Conservation (phyloP, 2,329 filamentous ascomycete species). For the Aspergillus glaucus region DNA sequence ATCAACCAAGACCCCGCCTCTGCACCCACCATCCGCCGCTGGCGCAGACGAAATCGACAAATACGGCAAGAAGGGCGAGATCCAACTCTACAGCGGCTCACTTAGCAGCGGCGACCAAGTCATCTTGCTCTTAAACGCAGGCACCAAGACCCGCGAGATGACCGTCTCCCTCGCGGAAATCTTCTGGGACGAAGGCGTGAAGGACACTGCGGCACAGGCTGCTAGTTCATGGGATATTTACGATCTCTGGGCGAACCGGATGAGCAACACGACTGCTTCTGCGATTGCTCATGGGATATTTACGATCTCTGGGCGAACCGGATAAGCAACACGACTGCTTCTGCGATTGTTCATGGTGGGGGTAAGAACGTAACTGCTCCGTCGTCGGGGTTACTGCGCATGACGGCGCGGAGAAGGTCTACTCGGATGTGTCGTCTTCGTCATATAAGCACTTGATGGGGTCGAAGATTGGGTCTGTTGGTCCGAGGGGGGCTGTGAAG, state of each 20-base stretch:
- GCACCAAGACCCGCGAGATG: constrained; percentile 38
- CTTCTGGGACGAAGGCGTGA: constrained; percentile 44
- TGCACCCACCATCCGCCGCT: constrained; percentile 38
- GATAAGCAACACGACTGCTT: constrained; percentile 44
- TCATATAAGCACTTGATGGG: constrained; percentile 38
- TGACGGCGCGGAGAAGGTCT: constrained; percentile 44
- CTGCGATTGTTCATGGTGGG: constrained; percentile 39
- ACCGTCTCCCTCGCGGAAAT: constrained; percentile 48
- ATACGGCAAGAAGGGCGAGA: constrained; percentile 40
- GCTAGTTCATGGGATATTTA: constrained; percentile 47
- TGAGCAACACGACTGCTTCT: constrained; percentile 42
- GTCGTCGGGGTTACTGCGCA: constrained; percentile 38
- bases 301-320: constrained; percentile 52
- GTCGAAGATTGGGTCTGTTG: constrained; percentile 38
- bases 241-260: constrained; percentile 53
- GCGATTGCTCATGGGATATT: constrained; percentile 50
- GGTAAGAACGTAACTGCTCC: constrained; percentile 23
- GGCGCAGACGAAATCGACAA: constrained; percentile 41
- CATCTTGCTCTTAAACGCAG: constrained; percentile 49
- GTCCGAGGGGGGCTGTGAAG: constrained; percentile 37
- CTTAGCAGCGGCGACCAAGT: constrained; percentile 43
- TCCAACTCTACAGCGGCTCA: constrained; percentile 46
- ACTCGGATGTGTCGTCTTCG: constrained; percentile 34
- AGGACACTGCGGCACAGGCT: constrained; percentile 38
- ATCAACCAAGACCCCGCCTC: constrained; percentile 44